A percentile compares a stretch with the other conserved stretches of the same genome.
Evolutionary conservation across 176 grass and related monocot genomes (phyloP).

Genomic region (Pharus latifolius): DNA sequence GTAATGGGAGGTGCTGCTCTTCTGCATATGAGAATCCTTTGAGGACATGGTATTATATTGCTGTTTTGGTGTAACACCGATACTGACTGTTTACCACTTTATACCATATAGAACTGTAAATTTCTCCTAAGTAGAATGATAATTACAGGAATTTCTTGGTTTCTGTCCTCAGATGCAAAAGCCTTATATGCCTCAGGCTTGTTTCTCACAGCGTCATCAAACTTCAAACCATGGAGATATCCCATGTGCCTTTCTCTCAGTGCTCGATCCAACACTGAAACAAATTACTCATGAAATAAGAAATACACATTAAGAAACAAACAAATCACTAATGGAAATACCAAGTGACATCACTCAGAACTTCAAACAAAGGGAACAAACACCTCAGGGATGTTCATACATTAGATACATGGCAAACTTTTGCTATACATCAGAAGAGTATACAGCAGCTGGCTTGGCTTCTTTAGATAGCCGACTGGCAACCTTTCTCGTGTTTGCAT

Average conservation of each 20-base stretch:
- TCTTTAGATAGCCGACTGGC: conserved; percentile 40
- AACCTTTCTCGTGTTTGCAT: conserved; percentile 22
- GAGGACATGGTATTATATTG: too few relatives aligned
- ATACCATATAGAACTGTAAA: too few relatives aligned
- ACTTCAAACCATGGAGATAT: conserved; percentile 47
- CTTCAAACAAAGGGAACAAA: too few relatives aligned
- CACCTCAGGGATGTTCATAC: neutral
- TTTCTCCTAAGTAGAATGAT: neutral
- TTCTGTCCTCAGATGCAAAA: conserved; percentile 26
- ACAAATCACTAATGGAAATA: neutral
- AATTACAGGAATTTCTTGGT: conserved; percentile 52
- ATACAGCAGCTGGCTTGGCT: conserved; percentile 40
- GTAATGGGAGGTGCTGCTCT: too few relatives aligned
- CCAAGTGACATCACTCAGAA: too few relatives aligned
- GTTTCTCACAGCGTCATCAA: conserved; percentile 32
- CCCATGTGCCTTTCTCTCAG: conserved; percentile 75
- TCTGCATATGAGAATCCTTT: too few relatives aligned
- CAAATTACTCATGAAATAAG: neutral
- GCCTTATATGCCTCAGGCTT: conserved; percentile 34
- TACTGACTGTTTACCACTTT: too few relatives aligned
- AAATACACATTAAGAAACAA: neutral
- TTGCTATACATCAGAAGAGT: conserved; percentile 56
- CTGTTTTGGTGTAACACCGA: too few relatives aligned
- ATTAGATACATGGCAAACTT: conserved; percentile 22
- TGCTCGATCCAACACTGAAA: conserved; percentile 27